Evolutionary conservation across 2,329 filamentous ascomycete genomes (phyloP).

Genomic region (Verticillium klebahnii): DNA sequence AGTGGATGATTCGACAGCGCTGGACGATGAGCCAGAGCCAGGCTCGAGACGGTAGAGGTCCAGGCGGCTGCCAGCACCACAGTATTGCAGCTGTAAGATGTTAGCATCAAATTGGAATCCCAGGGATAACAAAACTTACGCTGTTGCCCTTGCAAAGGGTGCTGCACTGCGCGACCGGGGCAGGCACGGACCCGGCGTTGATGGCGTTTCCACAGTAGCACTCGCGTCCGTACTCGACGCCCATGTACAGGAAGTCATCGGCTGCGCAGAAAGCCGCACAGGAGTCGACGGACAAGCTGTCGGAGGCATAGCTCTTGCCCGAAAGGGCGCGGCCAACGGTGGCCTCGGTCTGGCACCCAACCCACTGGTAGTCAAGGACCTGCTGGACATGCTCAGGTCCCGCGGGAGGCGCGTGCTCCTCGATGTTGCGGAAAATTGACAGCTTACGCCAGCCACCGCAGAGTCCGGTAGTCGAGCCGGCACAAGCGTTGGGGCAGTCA

Average conservation of each 20-base stretch:
- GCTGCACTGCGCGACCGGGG: conserved; percentile 12
- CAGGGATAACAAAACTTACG: not conserved
- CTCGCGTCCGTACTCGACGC: conserved; percentile 22
- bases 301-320: conserved; percentile 10
- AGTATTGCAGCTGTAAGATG: conserved; percentile 8
- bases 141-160: conserved; percentile 16
- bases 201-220: conserved; percentile 19
- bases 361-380: conserved; percentile 14
- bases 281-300: conserved; percentile 18
- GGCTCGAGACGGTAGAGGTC: conserved; percentile 7
- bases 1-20: not conserved
- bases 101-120: not conserved
- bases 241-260: conserved; percentile 15
- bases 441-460: conserved; percentile 15
- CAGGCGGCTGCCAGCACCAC: conserved; percentile 9
- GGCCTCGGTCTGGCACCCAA: conserved; percentile 17
- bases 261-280: conserved; percentile 18
- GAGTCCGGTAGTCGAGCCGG: conserved; percentile 5
- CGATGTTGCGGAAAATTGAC: conserved; percentile 17
- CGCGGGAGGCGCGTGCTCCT: conserved; percentile 8
- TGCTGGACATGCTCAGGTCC: conserved; percentile 10
- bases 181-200: conserved; percentile 11
- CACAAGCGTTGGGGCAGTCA: conserved; percentile 14
- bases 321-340: conserved; percentile 14
- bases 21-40: not conserved